Evolutionary conservation across 106 monocot species (phyloP).

Genomic region (Xerophyta viscosa): DNA sequence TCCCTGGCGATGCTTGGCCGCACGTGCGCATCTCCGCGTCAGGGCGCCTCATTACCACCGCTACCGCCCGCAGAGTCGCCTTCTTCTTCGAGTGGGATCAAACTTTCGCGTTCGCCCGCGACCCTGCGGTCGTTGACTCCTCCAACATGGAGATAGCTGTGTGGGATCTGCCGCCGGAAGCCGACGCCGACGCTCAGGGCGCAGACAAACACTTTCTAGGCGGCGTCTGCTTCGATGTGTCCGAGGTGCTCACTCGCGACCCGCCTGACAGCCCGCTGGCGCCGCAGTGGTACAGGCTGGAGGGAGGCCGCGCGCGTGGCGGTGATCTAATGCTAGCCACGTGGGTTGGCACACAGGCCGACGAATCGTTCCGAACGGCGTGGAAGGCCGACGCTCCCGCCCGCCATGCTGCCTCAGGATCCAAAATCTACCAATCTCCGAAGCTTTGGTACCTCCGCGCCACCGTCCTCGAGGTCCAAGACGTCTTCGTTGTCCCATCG

Average conservation of each 20-base stretch:
- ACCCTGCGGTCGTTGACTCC: constrained; percentile 10
- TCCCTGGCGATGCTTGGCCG: constrained; percentile 33
- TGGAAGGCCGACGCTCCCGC: constrained; percentile 45
- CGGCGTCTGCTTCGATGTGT: constrained; percentile 69
- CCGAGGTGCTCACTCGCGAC: constrained; percentile 56
- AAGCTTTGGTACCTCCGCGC: constrained; percentile 90
- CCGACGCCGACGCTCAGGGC: constrained; percentile 16
- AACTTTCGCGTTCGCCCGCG: constrained; percentile 70
- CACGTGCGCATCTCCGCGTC: constrained; percentile 48
- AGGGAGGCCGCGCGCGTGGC: constrained; percentile 29
- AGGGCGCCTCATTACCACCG: constrained; percentile 42
- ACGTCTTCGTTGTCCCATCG: constrained; percentile 12
- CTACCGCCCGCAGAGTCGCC: constrained; percentile 30
- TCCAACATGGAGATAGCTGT: constrained; percentile 59
- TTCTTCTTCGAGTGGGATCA: constrained; percentile 72
- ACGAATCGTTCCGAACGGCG: constrained; percentile 58
- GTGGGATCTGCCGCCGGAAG: constrained; percentile 52
- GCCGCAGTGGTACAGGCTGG: constrained; percentile 88
- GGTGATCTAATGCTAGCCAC: constrained; percentile 86
- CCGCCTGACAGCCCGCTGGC: constrained; percentile 72
- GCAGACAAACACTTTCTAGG: constrained; percentile 55
- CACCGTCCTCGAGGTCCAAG: constrained; percentile 69
- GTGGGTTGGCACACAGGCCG: constrained; percentile 90
- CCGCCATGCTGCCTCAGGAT: constrained; percentile 15
- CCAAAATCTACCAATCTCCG: constrained; percentile 82